These are phyloP conservation scores for Cordyceps tenuipes DNA, from an alignment of 2,329 filamentous ascomycete genomes.

Conservation along the genomic window DNA sequence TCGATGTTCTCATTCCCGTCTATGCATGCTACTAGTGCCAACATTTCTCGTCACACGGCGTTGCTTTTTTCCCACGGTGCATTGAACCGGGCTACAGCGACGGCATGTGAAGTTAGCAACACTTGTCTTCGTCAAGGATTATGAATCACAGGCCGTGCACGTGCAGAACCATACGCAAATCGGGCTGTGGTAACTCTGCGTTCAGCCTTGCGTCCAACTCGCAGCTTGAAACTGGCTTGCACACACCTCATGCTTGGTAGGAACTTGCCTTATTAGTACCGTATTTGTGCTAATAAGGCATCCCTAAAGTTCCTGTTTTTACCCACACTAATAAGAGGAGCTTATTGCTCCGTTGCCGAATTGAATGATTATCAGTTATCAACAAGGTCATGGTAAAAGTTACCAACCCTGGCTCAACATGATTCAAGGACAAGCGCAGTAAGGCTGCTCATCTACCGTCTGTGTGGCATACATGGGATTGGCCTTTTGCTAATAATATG, in stretches of 20 bases:
- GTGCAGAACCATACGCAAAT: not conserved
- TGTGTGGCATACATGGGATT: constrained; percentile 3
- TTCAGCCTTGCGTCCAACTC: not conserved
- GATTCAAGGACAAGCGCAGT: not conserved
- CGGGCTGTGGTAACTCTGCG: not conserved
- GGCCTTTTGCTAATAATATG: not conserved
- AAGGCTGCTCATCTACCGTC: not conserved
- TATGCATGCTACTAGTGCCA: too few relatives aligned
- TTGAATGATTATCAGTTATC: not conserved
- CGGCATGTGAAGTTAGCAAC: not conserved
- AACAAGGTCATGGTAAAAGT: not conserved
- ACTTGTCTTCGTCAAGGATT: not conserved
- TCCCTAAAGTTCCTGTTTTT: not conserved
- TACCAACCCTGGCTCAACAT: too few relatives aligned
- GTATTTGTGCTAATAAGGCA: not conserved
- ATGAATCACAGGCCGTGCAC: not conserved
- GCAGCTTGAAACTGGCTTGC: too few relatives aligned
- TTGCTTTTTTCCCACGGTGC: not conserved
- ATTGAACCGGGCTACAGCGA: not conserved
- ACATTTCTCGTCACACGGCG: too few relatives aligned
- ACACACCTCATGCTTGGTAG: not conserved
- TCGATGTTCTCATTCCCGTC: too few relatives aligned
- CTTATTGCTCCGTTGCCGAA: not conserved
- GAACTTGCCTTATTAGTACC: not conserved
- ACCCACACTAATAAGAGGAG: not conserved